Evolutionary conservation across 768 basidiomycete species (phyloP).

Genomic region (Candolleomyces aberdarensis): DNA sequence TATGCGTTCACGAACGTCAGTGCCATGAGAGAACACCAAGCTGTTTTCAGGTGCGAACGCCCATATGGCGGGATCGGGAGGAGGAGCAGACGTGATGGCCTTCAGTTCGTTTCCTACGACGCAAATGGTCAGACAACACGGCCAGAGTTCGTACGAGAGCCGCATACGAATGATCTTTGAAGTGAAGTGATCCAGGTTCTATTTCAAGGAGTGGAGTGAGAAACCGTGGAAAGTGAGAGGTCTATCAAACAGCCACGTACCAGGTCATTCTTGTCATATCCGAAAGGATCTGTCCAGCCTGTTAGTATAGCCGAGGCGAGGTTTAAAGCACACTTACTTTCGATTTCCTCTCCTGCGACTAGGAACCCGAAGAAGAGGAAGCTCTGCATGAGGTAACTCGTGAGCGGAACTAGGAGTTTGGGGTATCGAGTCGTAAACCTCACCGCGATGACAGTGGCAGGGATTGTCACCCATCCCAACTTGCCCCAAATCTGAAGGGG

Average conservation of each 20-base stretch:
- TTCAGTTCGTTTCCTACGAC: conserved; percentile 52
- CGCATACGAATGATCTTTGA: conserved; percentile 60
- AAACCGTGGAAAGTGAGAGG: not conserved
- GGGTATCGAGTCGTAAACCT: conserved; percentile 14
- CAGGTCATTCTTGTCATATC: conserved; percentile 74
- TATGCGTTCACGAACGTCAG: conserved; percentile 33
- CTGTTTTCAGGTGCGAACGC: conserved; percentile 60
- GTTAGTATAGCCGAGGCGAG: not conserved
- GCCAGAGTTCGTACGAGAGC: conserved; percentile 1
- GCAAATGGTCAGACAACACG: not conserved
- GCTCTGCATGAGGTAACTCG: conserved; percentile 29
- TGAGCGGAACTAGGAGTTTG: not conserved
- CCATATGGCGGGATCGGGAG: conserved; percentile 60
- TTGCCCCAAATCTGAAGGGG: conserved; percentile 62
- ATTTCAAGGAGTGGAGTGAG: not conserved
- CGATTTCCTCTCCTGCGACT: conserved; percentile 72
- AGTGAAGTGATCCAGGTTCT: conserved; percentile 73
- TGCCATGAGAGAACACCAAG: conserved; percentile 41
- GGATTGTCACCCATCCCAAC: conserved; percentile 63
- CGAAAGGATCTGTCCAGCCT: conserved; percentile 38
- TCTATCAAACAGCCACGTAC: conserved; percentile 29
- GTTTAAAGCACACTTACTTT: conserved; percentile 43
- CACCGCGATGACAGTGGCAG: conserved; percentile 53
- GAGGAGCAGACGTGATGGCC: conserved; percentile 57
- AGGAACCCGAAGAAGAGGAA: conserved; percentile 76